phyloP scores from a whole-genome alignment of 305 asterid genomes.

The Andrographis paniculata region DNA sequence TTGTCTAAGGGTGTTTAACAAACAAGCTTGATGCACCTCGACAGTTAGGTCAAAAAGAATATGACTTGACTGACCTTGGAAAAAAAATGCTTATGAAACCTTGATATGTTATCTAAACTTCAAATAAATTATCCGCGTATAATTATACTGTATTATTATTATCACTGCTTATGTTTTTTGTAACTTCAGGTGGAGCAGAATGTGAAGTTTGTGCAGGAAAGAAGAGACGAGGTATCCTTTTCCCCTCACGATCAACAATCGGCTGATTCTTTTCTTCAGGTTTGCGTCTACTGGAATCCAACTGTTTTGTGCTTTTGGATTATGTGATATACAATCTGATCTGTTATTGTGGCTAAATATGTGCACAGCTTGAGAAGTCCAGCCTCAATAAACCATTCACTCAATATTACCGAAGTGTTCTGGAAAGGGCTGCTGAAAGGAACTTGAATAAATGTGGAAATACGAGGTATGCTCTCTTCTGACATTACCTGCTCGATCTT shows the following conservation, averaged over 20 bases:
- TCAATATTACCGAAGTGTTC: constrained; percentile 70
- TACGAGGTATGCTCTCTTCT: too few relatives aligned
- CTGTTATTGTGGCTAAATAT: constrained; percentile 18
- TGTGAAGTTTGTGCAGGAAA: constrained; percentile 70
- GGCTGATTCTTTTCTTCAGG: constrained; percentile 84
- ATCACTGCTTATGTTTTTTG: too few relatives aligned
- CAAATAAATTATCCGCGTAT: too few relatives aligned
- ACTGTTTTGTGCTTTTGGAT: constrained; percentile 8
- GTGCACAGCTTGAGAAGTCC: constrained; percentile 61
- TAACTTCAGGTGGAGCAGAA: constrained; percentile 84
- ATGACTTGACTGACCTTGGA: background rate
- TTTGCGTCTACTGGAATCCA: constrained; percentile 20
- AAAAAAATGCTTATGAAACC: too few relatives aligned
- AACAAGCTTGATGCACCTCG: too few relatives aligned
- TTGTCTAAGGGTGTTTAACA: too few relatives aligned
- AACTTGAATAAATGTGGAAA: constrained; percentile 27
- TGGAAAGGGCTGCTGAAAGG: constrained; percentile 62
- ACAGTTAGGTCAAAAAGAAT: too few relatives aligned
- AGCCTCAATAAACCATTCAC: constrained; percentile 53
- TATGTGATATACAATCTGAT: constrained; percentile 1
- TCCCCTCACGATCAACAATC: constrained; percentile 84
- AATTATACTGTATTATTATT: too few relatives aligned
- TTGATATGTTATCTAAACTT: too few relatives aligned
- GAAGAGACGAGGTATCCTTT: constrained; percentile 77
- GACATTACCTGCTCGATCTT: too few relatives aligned